Evolutionary conservation across 495 filamentous ascomycete species (phyloP).

Genomic region (Penicillium soppii): DNA sequence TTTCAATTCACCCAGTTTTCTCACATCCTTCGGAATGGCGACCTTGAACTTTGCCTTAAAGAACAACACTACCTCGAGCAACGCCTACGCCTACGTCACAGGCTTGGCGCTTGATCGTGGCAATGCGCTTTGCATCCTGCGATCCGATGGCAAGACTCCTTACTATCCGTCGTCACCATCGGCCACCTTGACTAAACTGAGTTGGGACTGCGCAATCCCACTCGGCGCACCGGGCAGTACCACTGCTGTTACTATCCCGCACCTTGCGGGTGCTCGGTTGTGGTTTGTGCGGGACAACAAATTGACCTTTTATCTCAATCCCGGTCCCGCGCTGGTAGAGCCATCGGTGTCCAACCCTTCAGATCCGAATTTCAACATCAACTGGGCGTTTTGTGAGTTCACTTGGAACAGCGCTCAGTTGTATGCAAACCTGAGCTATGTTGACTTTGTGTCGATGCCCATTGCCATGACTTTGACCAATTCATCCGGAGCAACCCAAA

Average conservation of each 20-base stretch:
- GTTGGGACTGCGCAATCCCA: conserved; percentile 58
- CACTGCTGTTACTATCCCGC: conserved; percentile 62
- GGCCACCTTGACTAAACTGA: conserved; percentile 41
- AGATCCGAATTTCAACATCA: conserved; percentile 63
- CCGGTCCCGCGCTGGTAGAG: conserved; percentile 66
- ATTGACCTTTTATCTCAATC: conserved; percentile 70
- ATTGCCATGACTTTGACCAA: conserved; percentile 61
- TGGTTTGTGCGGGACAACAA: conserved; percentile 64
- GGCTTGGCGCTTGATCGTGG: conserved; percentile 61
- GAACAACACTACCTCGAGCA: conserved; percentile 61
- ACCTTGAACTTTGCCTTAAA: conserved; percentile 58
- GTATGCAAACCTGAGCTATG: conserved; percentile 73
- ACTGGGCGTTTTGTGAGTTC: conserved; percentile 73
- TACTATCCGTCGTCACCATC: conserved; percentile 57
- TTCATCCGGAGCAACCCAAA: conserved; percentile 48
- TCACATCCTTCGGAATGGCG: conserved; percentile 32
- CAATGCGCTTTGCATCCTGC: conserved; percentile 59
- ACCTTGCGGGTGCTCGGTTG: conserved; percentile 64
- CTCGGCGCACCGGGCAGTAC: conserved; percentile 61
- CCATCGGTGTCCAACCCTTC: conserved; percentile 64
- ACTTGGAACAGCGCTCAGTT: conserved; percentile 66
- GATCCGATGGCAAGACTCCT: conserved; percentile 55
- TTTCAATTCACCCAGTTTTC: neutral
- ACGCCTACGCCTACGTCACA: conserved; percentile 69
- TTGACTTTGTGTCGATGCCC: conserved; percentile 71